A percentile compares a stretch with the other conserved stretches of the same genome.
These are phyloP conservation scores for Annulohypoxylon stygium DNA, from an alignment of 495 filamentous ascomycete species.

Conservation along the genomic window DNA sequence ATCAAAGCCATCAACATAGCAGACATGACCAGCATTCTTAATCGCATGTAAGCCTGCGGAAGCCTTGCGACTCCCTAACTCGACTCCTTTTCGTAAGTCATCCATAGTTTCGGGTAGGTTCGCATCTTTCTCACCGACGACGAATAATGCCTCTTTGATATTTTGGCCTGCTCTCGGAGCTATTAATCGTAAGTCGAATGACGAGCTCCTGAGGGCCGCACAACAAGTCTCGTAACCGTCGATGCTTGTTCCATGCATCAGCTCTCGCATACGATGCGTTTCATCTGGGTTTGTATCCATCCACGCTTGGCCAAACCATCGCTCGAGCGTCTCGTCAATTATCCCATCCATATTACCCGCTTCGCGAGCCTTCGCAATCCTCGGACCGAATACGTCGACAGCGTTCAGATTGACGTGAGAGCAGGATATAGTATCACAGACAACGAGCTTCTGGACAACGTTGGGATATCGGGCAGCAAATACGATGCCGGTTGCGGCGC, in stretches of 20 bases:
- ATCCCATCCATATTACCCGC: constrained; percentile 40
- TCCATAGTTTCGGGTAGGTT: constrained; percentile 48
- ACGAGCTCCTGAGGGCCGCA: constrained; percentile 45
- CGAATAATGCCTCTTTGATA: constrained; percentile 45
- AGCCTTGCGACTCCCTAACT: constrained; percentile 24
- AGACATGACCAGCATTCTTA: constrained; percentile 46
- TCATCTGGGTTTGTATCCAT: constrained; percentile 49
- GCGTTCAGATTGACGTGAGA: constrained; percentile 45
- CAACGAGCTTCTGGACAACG: constrained; percentile 43
- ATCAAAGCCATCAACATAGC: constrained; percentile 45
- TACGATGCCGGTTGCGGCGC: constrained; percentile 49
- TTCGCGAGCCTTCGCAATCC: constrained; percentile 44
- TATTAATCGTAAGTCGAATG: constrained; percentile 48
- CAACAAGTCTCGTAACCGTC: constrained; percentile 54
- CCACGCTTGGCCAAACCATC: constrained; percentile 53
- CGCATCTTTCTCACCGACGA: constrained; percentile 53
- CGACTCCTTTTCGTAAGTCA: constrained; percentile 40
- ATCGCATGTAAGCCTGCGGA: constrained; percentile 38
- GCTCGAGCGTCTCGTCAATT: constrained; percentile 45
- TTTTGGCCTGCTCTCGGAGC: constrained; percentile 30
- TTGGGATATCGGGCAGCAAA: constrained; percentile 49
- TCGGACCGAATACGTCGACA: constrained; percentile 44
- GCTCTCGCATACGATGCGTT: constrained; percentile 39
- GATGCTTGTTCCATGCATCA: constrained; percentile 50
- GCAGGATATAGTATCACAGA: constrained; percentile 47